These are phyloP conservation scores for Excoecaria cochinchinensis DNA, from an alignment of 345 rosid genomes.

Conservation along the genomic window DNA sequence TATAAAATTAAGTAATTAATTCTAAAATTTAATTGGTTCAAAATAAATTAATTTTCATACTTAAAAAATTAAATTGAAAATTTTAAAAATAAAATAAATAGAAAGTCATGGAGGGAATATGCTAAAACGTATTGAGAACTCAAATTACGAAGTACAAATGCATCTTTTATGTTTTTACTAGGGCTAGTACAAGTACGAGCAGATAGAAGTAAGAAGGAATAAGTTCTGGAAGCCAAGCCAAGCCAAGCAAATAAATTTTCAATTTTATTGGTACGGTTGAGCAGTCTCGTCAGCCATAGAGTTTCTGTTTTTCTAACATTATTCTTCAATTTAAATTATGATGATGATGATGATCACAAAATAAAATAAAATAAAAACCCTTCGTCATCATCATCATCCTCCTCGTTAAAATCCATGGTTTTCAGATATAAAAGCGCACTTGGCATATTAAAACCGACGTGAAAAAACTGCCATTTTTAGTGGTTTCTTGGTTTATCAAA, in stretches of 20 bases:
- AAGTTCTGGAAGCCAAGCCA: neutral
- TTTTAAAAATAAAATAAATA: too few relatives aligned
- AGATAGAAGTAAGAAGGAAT: neutral
- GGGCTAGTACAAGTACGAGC: neutral
- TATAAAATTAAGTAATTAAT: too few relatives aligned
- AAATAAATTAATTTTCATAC: too few relatives aligned
- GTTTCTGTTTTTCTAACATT: neutral
- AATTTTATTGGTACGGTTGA: neutral
- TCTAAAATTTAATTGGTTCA: too few relatives aligned
- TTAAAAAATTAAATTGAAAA: too few relatives aligned
- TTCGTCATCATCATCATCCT: neutral
- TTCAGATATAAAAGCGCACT: neutral
- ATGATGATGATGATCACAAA: neutral
- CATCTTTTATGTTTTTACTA: too few relatives aligned
- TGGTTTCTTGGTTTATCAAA: neutral
- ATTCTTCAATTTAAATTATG: neutral
- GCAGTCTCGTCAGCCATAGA: slow-evolving; percentile 8
- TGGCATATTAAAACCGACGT: neutral
- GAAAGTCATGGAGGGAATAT: too few relatives aligned
- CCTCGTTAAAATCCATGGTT: neutral
- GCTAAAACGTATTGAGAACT: too few relatives aligned
- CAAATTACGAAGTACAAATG: neutral
- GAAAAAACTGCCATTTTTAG: slow-evolving; percentile 18
- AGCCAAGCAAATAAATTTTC: neutral
- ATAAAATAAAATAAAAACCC: neutral